These are phyloP conservation scores for Globisporangium paroecandrum DNA, from an alignment of 352 stramenopile species.

Conservation along the genomic window DNA sequence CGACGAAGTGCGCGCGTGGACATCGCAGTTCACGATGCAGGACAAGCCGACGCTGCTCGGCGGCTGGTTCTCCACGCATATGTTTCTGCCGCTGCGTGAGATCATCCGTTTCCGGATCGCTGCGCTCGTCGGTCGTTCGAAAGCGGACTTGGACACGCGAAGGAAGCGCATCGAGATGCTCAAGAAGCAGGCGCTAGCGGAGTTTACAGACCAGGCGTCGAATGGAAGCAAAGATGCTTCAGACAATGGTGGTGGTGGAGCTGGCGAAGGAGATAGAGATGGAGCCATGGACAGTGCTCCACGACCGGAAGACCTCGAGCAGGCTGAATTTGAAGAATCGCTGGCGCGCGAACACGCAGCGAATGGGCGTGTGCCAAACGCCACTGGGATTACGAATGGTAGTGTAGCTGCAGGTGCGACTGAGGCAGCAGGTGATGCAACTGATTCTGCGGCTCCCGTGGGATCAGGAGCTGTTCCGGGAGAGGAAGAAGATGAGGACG, in stretches of 20 bases:
- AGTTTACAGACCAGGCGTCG: slow-evolving; percentile 50
- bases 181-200: slow-evolving; percentile 66
- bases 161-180: slow-evolving; percentile 64
- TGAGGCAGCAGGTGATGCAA: background rate
- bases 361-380: background rate
- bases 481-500: slow-evolving; percentile 28
- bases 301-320: slow-evolving; percentile 28
- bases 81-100: slow-evolving; percentile 76
- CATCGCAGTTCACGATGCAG: slow-evolving; percentile 40
- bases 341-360: slow-evolving; percentile 24
- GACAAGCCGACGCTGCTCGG: slow-evolving; percentile 52
- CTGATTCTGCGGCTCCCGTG: slow-evolving; percentile 13
- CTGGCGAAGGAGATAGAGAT: slow-evolving; percentile 17
- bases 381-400: background rate
- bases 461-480: background rate
- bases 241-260: slow-evolving; percentile 1
- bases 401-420: slow-evolving; percentile 1
- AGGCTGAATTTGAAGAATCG: slow-evolving; percentile 36
- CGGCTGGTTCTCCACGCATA: slow-evolving; percentile 76
- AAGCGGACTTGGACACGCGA: slow-evolving; percentile 60
- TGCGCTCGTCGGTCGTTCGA: slow-evolving; percentile 62
- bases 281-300: background rate
- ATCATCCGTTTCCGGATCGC: slow-evolving; percentile 76
- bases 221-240: slow-evolving; percentile 21
- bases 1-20: slow-evolving; percentile 56